phyloP scores from a whole-genome alignment of 345 rosid genomes.

The Dipteronia sinensis region DNA sequence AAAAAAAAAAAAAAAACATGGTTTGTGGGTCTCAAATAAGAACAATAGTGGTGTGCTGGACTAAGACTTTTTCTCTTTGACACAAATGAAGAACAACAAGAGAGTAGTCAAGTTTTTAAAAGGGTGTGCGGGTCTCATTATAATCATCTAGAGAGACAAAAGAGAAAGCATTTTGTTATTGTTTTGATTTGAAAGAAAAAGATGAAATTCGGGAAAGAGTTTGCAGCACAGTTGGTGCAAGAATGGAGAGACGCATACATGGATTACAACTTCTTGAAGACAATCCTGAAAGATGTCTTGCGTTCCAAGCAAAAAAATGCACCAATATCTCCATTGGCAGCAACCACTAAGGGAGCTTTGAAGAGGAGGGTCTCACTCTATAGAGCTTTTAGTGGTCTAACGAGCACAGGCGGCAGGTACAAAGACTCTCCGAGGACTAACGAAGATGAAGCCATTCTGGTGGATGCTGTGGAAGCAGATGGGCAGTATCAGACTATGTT shows the following conservation, averaged over 20 bases:
- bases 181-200: neutral
- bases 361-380: conserved; percentile 46
- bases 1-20: no score
- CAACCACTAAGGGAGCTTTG: conserved; percentile 19
- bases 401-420: conserved; percentile 1
- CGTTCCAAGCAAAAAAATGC: conserved; percentile 36
- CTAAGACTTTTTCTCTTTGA: no score
- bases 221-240: conserved; percentile 62
- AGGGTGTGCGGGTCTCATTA: no score
- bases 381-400: conserved; percentile 69
- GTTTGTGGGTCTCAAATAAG: no score
- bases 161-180: no score
- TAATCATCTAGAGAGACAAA: no score
- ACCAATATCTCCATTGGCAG: conserved; percentile 22
- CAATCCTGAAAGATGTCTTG: no score
- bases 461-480: conserved; percentile 29
- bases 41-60: no score
- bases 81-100: no score
- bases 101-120: no score
- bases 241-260: conserved; percentile 75
- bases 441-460: conserved; percentile 49
- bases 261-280: conserved; percentile 39
- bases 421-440: neutral
- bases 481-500: conserved; percentile 52
- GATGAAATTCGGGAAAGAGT: conserved; percentile 71